Evolutionary conservation across 805 yeast genomes (phyloP).

Genomic region (Kuraishia hungarica): DNA sequence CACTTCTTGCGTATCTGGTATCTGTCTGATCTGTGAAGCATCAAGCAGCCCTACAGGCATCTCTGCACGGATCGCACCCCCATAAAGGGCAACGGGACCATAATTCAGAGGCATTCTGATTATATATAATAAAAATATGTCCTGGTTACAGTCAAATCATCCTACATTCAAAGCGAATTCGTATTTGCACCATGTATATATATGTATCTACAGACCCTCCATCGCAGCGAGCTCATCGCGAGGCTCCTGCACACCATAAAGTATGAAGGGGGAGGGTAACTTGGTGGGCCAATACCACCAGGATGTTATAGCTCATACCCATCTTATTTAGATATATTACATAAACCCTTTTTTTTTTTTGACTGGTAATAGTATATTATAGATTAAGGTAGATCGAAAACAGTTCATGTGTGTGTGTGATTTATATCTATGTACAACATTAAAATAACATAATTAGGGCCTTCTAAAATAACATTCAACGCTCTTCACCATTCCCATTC

Average conservation of each 20-base stretch:
- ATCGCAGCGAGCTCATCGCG: not conserved
- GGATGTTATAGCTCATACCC: too few species aligned
- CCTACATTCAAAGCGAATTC: not conserved
- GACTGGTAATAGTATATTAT: too few species aligned
- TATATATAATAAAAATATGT: too few species aligned
- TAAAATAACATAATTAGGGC: not conserved
- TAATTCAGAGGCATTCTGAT: not conserved
- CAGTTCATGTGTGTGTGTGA: not conserved
- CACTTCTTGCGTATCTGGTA: constrained; percentile 94
- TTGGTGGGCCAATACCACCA: not conserved
- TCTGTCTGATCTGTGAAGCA: constrained; percentile 69
- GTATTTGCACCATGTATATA: not conserved
- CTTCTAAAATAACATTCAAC: not conserved
- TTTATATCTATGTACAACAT: not conserved
- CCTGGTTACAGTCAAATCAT: not conserved
- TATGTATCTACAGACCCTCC: not conserved
- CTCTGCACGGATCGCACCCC: constrained; percentile 66
- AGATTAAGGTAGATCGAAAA: too few species aligned
- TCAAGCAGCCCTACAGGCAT: constrained; percentile 62
- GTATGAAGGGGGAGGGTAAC: not conserved
- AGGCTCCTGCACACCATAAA: not conserved
- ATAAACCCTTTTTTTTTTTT: too few species aligned
- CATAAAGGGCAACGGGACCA: constrained; percentile 42
- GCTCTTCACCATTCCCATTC: not conserved
- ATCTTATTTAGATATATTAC: too few species aligned